Base-by-base conservation (phyloP, 495 filamentous ascomycete species). In the Cairneyella variabilis region DNA sequence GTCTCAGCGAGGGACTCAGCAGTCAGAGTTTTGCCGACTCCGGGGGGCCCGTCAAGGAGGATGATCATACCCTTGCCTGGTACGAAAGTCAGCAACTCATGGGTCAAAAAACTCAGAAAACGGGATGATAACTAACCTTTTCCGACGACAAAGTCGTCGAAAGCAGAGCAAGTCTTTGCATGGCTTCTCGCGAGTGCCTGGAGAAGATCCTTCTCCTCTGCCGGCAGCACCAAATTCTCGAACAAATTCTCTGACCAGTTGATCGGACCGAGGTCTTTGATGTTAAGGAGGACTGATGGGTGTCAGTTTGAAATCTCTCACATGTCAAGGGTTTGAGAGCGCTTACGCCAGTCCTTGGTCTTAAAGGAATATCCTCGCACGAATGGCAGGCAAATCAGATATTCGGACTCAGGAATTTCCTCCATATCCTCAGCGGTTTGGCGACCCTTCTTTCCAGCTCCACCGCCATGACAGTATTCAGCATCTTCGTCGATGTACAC, bases 11-110 rank as follows among this genome's bases (percentile, higher is more conserved):
- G 51, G 14, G 43, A 38, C 50, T 76, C 72, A 4, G 80, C 81
- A 14, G 79, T 84, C 1, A 74, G 61, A 1, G 82, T 83, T 59
- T 85, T 84, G 10, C 81, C 79, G 1, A 74, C 72, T 0, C 79
- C 82, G 0, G 82, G 79, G 2, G 65, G 66, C 0, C 83, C 82
- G 42, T 74, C 25, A 5, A 56, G 41, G 7, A 61, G 34, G 34
- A 61, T 54, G 22, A 61, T 53, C 6, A 57, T 36, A 0, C 58
- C 53, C 21, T 23, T 30, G 10, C 57, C 51, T 54, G 21, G 17
- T 14, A 16, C n/a, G n/a, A n/a, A n/a, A n/a, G n/a, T n/a, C n/a
- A n/a, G n/a, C n/a, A 14, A 41, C 17, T 41, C 8, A 30, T 28
- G 22, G 14, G 14, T 53, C 32, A 43, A 14, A 1, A 8, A 39